phyloP scores from a whole-genome alignment of 345 rosid species.

The Dipteronia dyeriana region DNA sequence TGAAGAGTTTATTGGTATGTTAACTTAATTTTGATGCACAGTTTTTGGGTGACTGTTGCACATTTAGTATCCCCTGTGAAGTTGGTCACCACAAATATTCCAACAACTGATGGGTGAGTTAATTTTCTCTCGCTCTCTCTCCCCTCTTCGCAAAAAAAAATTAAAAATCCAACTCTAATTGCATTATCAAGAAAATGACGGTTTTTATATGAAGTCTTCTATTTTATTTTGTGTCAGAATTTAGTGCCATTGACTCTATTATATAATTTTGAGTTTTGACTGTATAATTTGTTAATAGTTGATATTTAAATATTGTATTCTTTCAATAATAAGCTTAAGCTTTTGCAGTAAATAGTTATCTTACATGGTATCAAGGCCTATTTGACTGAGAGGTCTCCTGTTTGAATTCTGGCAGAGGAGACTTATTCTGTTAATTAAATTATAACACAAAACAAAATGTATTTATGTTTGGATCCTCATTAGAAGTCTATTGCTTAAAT shows the following conservation, averaged over 20 bases:
- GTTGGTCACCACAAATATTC: slow-evolving; percentile 23
- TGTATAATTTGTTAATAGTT: not conserved
- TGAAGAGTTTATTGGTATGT: slow-evolving; percentile 9
- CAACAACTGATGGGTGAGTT: slow-evolving; percentile 38
- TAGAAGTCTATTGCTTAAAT: not conserved
- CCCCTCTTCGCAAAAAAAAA: not conserved
- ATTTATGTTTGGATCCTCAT: not conserved
- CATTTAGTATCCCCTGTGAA: slow-evolving; percentile 24
- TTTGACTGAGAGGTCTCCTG: not conserved
- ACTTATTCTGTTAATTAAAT: not conserved
- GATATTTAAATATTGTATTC: not conserved
- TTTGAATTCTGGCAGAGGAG: not conserved
- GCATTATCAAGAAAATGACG: not conserved
- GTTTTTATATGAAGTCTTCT: not conserved
- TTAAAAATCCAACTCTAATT: not conserved
- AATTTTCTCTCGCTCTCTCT: slow-evolving; percentile 3
- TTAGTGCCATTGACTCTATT: not conserved
- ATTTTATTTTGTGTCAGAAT: not conserved
- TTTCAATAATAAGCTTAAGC: not conserved
- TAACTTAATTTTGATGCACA: slow-evolving; percentile 16
- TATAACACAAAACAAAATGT: not conserved
- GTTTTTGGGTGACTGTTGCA: slow-evolving; percentile 34
- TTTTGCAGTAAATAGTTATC: not conserved
- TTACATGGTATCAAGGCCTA: not conserved
- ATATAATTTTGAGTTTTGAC: not conserved